phyloP scores from a whole-genome alignment of 306 rosid species.

The Albizia julibrissin region DNA sequence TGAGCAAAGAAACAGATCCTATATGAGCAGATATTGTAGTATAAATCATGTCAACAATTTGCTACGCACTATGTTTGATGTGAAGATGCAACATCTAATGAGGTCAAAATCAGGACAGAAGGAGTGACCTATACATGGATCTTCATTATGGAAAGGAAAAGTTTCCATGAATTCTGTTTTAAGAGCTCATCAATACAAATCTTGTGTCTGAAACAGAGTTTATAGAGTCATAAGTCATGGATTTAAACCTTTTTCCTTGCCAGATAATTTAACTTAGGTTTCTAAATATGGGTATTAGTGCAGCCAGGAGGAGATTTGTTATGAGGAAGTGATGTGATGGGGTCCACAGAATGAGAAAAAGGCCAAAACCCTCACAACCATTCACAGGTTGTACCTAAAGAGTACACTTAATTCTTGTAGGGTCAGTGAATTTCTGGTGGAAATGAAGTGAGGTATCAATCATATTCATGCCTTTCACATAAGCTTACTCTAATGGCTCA shows the following conservation, averaged over 20 bases:
- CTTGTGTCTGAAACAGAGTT: not conserved
- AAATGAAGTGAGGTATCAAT: not conserved
- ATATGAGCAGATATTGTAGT: not conserved
- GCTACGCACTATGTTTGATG: not conserved
- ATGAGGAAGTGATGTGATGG: not conserved
- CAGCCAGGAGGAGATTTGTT: not conserved
- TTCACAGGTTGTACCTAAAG: not conserved
- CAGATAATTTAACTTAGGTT: not conserved
- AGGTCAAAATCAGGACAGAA: slow-evolving; percentile 38
- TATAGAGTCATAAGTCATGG: not conserved
- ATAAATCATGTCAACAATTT: not conserved
- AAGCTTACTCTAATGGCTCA: not conserved
- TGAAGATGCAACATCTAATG: not conserved
- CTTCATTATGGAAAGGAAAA: slow-evolving; percentile 27
- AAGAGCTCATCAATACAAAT: not conserved
- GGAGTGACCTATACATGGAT: slow-evolving; percentile 45
- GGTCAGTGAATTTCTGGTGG: not conserved
- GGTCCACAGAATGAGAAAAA: not conserved
- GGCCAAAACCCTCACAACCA: not conserved
- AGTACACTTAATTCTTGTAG: not conserved
- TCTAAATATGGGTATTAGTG: not conserved
- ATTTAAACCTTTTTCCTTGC: not conserved
- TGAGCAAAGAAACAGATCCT: not conserved
- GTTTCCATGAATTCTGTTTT: not conserved
- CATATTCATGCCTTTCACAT: not conserved